Conservation (phyloP, 441 rosid genomes). For the Adansonia gregorii region DNA sequence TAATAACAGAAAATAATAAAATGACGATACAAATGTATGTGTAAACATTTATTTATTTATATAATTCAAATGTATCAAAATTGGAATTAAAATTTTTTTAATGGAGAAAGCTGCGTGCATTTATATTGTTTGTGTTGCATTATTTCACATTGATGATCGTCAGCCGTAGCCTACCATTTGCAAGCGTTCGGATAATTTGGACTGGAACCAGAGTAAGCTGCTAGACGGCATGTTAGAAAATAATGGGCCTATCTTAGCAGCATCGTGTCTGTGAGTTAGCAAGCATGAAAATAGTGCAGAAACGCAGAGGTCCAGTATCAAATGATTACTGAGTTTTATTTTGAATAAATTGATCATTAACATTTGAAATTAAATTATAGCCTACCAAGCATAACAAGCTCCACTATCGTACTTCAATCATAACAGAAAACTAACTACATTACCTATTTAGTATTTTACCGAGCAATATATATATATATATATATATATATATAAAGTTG, state of each 20-base stretch:
- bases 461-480: constrained; percentile 14
- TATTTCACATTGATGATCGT: background rate
- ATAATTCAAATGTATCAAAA: too few relatives aligned
- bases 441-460: constrained; percentile 21
- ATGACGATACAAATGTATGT: too few relatives aligned
- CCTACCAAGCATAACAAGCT: background rate
- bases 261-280: background rate
- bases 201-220: background rate
- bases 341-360: constrained; percentile 7
- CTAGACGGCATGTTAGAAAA: background rate
- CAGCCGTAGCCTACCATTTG: background rate
- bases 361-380: background rate
- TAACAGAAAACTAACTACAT: constrained; percentile 16
- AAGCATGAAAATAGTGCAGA: background rate
- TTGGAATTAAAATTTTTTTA: background rate
- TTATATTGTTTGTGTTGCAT: too few relatives aligned
- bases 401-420: background rate
- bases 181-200: background rate
- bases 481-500: constrained; percentile 33
- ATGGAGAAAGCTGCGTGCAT: background rate
- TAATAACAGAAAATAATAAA: too few relatives aligned
- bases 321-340: background rate
- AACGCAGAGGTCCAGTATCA: background rate
- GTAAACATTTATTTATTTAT: too few relatives aligned
- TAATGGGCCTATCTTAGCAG: background rate